Evolutionary conservation across 1,139 yeast genomes (phyloP).

Genomic region (Schizosaccharomyces versatilis): DNA sequence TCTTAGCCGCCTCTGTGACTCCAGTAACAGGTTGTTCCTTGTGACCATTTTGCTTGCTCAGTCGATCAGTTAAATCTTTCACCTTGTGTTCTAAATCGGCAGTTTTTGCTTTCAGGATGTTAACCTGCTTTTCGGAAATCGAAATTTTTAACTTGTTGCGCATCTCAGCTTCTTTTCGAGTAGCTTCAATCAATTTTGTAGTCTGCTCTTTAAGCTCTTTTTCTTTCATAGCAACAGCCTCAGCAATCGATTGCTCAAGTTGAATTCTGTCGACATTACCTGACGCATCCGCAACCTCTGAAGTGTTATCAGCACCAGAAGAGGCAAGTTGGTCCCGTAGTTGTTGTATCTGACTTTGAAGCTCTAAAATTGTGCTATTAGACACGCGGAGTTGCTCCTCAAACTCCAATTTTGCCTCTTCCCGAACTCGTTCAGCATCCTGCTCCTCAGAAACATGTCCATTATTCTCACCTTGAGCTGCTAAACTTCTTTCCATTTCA

Average conservation of each 20-base stretch:
- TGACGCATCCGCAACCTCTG: not conserved
- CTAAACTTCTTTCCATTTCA: not conserved
- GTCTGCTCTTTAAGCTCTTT: slow-evolving; percentile 22
- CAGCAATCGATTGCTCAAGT: not conserved
- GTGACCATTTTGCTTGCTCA: not conserved
- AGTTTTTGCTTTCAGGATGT: slow-evolving; percentile 15
- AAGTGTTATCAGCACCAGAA: not conserved
- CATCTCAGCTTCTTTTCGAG: slow-evolving; percentile 17
- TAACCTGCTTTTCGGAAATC: slow-evolving; percentile 15
- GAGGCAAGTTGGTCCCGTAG: no score
- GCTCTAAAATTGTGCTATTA: not conserved
- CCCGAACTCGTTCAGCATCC: not conserved
- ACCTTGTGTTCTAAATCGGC: slow-evolving; percentile 4
- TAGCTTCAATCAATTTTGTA: slow-evolving; percentile 19
- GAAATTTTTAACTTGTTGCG: slow-evolving; percentile 11
- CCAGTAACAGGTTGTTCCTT: not conserved
- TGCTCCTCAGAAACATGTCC: not conserved
- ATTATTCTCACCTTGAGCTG: not conserved
- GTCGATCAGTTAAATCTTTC: not conserved
- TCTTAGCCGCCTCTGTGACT: not conserved
- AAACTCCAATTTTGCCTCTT: not conserved
- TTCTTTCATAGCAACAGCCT: not conserved
- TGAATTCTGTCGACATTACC: not conserved
- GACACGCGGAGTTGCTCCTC: not conserved
- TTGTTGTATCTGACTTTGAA: not conserved